Evolutionary conservation across 768 basidiomycete genomes (phyloP), one percentile per base, ranked within the genome.

Genomic region (Termitomyces sp.): DNA sequence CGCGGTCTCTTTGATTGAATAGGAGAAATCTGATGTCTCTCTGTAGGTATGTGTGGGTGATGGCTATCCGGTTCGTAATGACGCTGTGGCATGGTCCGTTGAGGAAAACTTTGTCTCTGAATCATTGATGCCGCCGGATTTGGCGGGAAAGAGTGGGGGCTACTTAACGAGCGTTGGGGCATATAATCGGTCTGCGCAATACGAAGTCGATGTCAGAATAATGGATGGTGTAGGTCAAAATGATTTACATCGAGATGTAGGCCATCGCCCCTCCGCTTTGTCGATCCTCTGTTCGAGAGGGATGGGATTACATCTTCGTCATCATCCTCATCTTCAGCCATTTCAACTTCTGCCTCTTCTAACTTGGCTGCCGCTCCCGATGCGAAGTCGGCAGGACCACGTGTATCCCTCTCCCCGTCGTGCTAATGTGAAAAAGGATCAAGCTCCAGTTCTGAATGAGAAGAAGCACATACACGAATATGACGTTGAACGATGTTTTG

Each of bases 401-500:
- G 74, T 6, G 76, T 75, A 56, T 82, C 80, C 54, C 72, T 74
- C 63, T 80, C 79, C 56, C 79, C 80, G 50, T 80, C 78, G 62
- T 78, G 76, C 80, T 81, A 52, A 44, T 22, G 2, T 11, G 20
- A 46, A 30, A n/a, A 33, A 44, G 13, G 22, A 22, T 22, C n/a
- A 32, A 40, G 58, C 52, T 63, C 57, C 56, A 40, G 60, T 61
- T 33, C 53, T 38, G 45, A 49, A 48, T 40, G 24, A 22, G 33
- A 50, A 33, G 53, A 43, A 41, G 26, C 16, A 70, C 75, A 24
- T 57, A 79, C 80, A 50, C 71, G 68, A 28, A 87, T 62, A 69
- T 91, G 88, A 40, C 88, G 80, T 61, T 86, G 78, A 35, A 92
- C 82, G 63, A 92, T 85, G 58, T 80, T 77, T 60, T 85, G 79